Evolutionary conservation across 1,284 basidiomycete species (phyloP), one percentile per base, ranked within the genome.

Genomic region (Fomes fomentarius): DNA sequence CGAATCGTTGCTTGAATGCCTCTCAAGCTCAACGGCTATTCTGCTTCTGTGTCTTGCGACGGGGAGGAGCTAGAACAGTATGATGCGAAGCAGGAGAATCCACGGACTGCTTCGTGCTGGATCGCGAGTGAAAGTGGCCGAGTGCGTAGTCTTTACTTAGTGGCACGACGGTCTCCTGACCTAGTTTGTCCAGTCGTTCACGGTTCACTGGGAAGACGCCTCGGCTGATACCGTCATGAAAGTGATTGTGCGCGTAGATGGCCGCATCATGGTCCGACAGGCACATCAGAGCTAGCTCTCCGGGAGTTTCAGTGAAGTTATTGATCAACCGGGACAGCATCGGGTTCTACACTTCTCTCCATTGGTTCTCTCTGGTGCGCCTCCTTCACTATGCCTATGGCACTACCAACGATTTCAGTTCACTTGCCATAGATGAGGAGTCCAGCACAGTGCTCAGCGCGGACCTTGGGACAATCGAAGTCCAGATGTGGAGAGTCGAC

Each of bases 51-150:
- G 4, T 21, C 14, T n/a, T 58, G 47, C 10, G 54, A 56, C 25
- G 60, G 49, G 11, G 35, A 50, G 24, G 57, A 58, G 25, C 37
- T 58, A 7, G 47, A 49, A 12, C 21, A 35, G 11, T 58, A 47
- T 17, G 48, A 48, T 11, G 33, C 45, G 2, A 26, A 40, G 24
- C 10, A 31, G 14, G 45, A 53, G 25, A 47, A 50, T 19, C 49
- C 48, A n/a, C 14, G 17, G 14, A 58, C 45, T 4, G 31, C 52
- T 5, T 44, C 47, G 10, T 61, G 60, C 34, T 56, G 54, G 53
- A 52, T 61, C 19, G 24, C 55, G 0, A 56, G 55, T n/a, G 56
- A 53, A 17, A 35, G 37, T 3, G 56, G 56, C 2, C 50, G 53
- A 46, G 55, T 50, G 37, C 6, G 40, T 21, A 21, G 2, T 5